Evolutionary conservation across 139 green algal genomes (phyloP).

Genomic region (Pseudopediastrum boryanum): DNA sequence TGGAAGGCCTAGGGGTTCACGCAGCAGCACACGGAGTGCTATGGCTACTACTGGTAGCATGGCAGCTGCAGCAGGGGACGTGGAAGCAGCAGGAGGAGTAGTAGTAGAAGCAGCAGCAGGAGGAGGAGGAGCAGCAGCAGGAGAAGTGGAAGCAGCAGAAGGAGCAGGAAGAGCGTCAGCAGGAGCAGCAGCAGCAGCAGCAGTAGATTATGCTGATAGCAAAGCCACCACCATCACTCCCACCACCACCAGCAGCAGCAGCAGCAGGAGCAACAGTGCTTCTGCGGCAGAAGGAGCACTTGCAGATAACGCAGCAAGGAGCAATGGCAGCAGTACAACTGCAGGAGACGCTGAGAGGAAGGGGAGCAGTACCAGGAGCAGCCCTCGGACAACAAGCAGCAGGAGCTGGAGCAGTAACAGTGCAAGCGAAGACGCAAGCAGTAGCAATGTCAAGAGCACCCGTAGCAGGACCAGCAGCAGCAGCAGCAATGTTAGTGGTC

Average conservation of each 20-base stretch:
- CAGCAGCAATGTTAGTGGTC: conserved; percentile 14
- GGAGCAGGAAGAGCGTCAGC: conserved; percentile 2
- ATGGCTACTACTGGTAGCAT: too few relatives aligned
- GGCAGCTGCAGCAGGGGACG: background rate
- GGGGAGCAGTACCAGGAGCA: background rate
- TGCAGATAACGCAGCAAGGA: conserved; percentile 1
- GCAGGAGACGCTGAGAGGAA: too few relatives aligned
- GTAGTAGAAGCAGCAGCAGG: background rate
- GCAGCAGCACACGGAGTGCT: too few relatives aligned
- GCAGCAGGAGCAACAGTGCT: background rate
- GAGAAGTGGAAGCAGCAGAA: background rate
- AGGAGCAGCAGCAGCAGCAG: conserved; percentile 3
- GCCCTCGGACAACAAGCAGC: background rate
- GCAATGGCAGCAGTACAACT: background rate
- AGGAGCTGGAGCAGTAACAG: conserved; percentile 3
- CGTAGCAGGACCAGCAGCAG: conserved; percentile 26
- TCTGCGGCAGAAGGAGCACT: background rate
- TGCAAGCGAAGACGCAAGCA: background rate
- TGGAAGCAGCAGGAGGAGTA: conserved; percentile 15
- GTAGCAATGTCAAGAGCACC: background rate
- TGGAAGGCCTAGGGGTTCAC: too few relatives aligned
- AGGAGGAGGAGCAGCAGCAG: conserved; percentile 5
- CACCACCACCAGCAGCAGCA: background rate
- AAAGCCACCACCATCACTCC: background rate
- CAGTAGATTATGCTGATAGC: too few relatives aligned